Base-by-base conservation (phyloP, 2,329 filamentous ascomycete genomes). In the Xylariaceae sp. region DNA sequence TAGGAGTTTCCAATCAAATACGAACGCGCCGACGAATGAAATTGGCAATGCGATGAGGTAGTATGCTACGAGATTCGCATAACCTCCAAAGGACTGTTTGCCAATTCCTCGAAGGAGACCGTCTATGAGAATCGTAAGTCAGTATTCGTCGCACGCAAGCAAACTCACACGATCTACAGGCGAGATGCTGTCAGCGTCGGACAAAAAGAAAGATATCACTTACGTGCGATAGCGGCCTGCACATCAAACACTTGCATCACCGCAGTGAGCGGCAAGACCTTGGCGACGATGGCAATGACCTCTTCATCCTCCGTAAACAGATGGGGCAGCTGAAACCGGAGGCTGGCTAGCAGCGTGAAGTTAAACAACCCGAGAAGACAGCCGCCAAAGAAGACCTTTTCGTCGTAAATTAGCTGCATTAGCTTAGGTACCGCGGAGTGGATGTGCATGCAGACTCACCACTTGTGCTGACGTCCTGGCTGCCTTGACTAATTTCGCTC, bases 181-280 rank as follows among this genome's bases (percentile, higher is more conserved):
- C 6, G 23, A 18, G 18, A 15, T 18, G 5, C 15, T 11, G 8
- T 56, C 23, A 13, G 30, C 34, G 11, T 23, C 34, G 11, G 4
- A 30, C 23, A 34, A n/a, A 34, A 7, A 23, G 13, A 5, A 23
- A 23, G 7, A 9, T 4, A 18, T 34, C 11, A 53, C 56, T 57
- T 61, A 52, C 57, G 92, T 59, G 89, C 91, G 45, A 88, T 88
- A 2, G 89, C 84, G 0, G 89, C 85, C 15, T 96, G 73, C 1
- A 89, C 86, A 73, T 99, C 93, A 67, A 95, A 92, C 23, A 96
- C 81, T 72, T 97, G 92, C 80, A 97, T 95, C 1, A 90, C 82
- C 0, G 92, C 92, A 61, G 90, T 90, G 2, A 97, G 76, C 0
- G 92, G 92, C 41, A 97, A 80, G 2, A 91, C 84, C 2, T 75